Percentiles rank a stretch among this genome's conserved stretches.
These are phyloP conservation scores for Clonostachys solani DNA, from an alignment of 2,329 filamentous ascomycete genomes.

Conservation along the genomic window DNA sequence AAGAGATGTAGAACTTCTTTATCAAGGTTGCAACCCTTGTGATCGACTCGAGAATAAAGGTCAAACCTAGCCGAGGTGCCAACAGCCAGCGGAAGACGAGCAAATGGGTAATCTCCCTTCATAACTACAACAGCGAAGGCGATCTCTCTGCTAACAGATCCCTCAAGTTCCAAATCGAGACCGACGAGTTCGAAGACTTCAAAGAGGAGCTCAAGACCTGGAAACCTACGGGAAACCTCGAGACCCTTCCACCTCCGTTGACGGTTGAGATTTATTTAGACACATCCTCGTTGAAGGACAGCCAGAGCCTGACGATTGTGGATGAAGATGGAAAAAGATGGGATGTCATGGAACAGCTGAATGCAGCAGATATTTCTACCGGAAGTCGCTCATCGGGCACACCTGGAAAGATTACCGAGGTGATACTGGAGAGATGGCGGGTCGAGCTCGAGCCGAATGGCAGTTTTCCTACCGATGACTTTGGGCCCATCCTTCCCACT, in stretches of 20 bases:
- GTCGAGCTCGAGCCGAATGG: constrained; percentile 64
- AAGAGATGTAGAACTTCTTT: constrained; percentile 71
- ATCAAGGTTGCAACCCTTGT: constrained; percentile 83
- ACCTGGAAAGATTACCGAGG: constrained; percentile 56
- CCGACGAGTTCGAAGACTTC: constrained; percentile 88
- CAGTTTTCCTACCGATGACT: constrained; percentile 52
- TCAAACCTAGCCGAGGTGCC: constrained; percentile 44
- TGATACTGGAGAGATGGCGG: constrained; percentile 88
- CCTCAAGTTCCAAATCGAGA: constrained; percentile 84
- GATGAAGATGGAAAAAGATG: constrained; percentile 89
- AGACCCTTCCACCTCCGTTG: constrained; percentile 75
- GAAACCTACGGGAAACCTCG: constrained; percentile 74
- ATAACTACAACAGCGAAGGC: not conserved
- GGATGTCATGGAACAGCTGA: constrained; percentile 84
- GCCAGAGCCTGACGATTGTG: constrained; percentile 80
- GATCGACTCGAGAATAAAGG: constrained; percentile 72
- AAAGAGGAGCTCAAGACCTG: constrained; percentile 75
- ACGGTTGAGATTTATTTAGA: constrained; percentile 91
- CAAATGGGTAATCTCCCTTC: constrained; percentile 68
- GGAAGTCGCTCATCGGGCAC: constrained; percentile 35
- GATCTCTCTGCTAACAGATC: not conserved
- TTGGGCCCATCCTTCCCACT: constrained; percentile 66
- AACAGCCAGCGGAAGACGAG: constrained; percentile 59
- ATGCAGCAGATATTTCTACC: constrained; percentile 52
- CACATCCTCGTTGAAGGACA: constrained; percentile 71